Evolutionary conservation across 495 filamentous ascomycete genomes (phyloP), one percentile per base, ranked within the genome.

Genomic region (Rhypophila decipiens): DNA sequence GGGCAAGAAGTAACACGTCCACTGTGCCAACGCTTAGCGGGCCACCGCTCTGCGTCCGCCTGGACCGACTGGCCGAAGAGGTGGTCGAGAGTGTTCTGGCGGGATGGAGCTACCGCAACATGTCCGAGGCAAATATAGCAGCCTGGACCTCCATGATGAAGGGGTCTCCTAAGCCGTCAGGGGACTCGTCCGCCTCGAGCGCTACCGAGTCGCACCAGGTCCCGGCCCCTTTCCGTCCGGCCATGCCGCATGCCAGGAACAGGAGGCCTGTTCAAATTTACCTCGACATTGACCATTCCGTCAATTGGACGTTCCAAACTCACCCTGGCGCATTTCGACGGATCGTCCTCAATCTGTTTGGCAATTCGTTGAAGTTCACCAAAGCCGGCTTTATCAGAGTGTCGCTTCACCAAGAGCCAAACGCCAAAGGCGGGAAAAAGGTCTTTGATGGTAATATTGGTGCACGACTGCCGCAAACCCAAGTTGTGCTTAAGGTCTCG

Each of bases 341-440:
- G 1, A 77, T 89, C 40, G 74, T 91, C 24, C 85, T 89, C 83
- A 90, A 93, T 51, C 52, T 93, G 1, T 82, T 88, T 44, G 86
- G 87, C 10, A 93, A 93, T 64, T 80, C 86, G 1, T 74, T 90
- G 58, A 93, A 93, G 51, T 90, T 87, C 53, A 88, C 82, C 5
- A 73, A 74, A 5, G 63, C 67, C 1, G 87, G 87, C 3, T 81
- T 71, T 42, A 83, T 93, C 33, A 71, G 71, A 2, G 60, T 93
- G 15, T 74, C 64, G 1, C 57, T 88, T n/a, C 71, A 69, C 24
- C 71, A 77, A 17, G 58, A 71, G 3, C 60, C 68, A 49, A 47
- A 51, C 36, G 59, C 61, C 19, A n/a, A n/a, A n/a, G n/a, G n/a
- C n/a, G n/a, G n/a, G n/a, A n/a, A n/a, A n/a, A n/a, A n/a, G n/a